Evolutionary conservation across 2,329 filamentous ascomycete species (phyloP).

Genomic region (Madurella mycetomatis): DNA sequence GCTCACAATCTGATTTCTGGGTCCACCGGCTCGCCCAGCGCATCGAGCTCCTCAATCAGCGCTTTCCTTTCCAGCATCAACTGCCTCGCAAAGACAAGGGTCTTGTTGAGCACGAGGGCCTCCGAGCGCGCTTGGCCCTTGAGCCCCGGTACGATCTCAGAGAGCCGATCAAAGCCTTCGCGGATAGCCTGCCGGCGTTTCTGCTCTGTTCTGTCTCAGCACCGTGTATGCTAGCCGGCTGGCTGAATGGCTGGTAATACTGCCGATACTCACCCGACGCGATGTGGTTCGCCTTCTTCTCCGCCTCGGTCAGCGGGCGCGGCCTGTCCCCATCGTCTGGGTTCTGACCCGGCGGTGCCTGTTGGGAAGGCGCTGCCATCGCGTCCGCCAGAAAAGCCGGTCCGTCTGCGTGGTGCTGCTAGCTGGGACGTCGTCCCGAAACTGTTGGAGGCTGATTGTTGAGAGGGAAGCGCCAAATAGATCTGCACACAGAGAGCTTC

Average conservation of each 20-base stretch:
- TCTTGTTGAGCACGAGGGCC: slow-evolving; percentile 71
- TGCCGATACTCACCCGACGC: slow-evolving; percentile 28
- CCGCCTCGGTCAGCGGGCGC: slow-evolving; percentile 33
- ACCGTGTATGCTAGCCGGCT: neutral
- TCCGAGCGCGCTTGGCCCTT: slow-evolving; percentile 82
- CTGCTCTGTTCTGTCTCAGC: slow-evolving; percentile 28
- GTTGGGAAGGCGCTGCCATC: neutral
- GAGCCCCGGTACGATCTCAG: slow-evolving; percentile 73
- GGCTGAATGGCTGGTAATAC: neutral
- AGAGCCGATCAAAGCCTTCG: slow-evolving; percentile 76
- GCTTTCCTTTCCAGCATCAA: slow-evolving; percentile 55
- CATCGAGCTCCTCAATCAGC: slow-evolving; percentile 56
- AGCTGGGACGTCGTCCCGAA: too few relatives aligned
- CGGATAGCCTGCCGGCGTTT: slow-evolving; percentile 59
- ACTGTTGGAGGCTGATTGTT: neutral
- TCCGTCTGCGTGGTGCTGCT: too few relatives aligned
- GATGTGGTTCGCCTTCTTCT: slow-evolving; percentile 38
- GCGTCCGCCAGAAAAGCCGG: neutral
- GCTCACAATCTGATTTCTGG: slow-evolving; percentile 27
- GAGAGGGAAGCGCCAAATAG: neutral
- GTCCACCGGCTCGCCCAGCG: slow-evolving; percentile 52
- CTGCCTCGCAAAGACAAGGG: slow-evolving; percentile 60
- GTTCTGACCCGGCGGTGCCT: neutral
- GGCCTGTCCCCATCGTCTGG: slow-evolving; percentile 27
- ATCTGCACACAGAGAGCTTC: neutral